phyloP scores from a whole-genome alignment of 2,329 filamentous ascomycete genomes.

The Calcarisporium arbuscula region DNA sequence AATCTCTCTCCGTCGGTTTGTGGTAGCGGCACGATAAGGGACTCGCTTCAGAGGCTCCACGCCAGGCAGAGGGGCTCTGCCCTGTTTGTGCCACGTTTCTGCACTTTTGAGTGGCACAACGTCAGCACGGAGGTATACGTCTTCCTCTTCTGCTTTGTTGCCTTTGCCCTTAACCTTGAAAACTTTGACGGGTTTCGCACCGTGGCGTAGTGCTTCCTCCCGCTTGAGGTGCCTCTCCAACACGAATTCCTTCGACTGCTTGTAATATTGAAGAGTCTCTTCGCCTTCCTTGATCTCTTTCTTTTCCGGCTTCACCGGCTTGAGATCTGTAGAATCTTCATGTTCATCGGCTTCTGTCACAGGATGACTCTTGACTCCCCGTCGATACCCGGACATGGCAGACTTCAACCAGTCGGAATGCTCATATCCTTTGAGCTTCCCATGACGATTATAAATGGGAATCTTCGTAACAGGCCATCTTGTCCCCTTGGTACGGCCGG shows the following conservation, averaged over 20 bases:
- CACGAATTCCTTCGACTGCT: constrained; percentile 77
- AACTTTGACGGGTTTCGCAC: constrained; percentile 61
- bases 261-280: constrained; percentile 83
- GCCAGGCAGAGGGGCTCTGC: constrained; percentile 65
- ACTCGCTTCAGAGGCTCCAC: constrained; percentile 77
- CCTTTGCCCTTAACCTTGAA: constrained; percentile 74
- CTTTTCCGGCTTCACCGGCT: constrained; percentile 64
- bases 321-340: constrained; percentile 74
- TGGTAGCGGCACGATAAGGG: constrained; percentile 84
- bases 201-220: constrained; percentile 76
- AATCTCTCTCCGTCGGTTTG: constrained; percentile 80
- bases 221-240: constrained; percentile 81
- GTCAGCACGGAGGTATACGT: constrained; percentile 74
- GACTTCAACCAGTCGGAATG: constrained; percentile 84
- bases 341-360: constrained; percentile 68
- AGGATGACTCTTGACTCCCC: constrained; percentile 41
- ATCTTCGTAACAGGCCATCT: constrained; percentile 75
- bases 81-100: constrained; percentile 98
- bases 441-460: constrained; percentile 68
- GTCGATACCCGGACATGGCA: constrained; percentile 66
- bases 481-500: constrained; percentile 83
- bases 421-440: constrained; percentile 71
- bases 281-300: constrained; percentile 68
- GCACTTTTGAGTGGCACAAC: constrained; percentile 81
- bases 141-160: constrained; percentile 65